Base-by-base conservation (phyloP, 2,329 filamentous ascomycete genomes). In the Phaeosphaeriaceae sp. region DNA sequence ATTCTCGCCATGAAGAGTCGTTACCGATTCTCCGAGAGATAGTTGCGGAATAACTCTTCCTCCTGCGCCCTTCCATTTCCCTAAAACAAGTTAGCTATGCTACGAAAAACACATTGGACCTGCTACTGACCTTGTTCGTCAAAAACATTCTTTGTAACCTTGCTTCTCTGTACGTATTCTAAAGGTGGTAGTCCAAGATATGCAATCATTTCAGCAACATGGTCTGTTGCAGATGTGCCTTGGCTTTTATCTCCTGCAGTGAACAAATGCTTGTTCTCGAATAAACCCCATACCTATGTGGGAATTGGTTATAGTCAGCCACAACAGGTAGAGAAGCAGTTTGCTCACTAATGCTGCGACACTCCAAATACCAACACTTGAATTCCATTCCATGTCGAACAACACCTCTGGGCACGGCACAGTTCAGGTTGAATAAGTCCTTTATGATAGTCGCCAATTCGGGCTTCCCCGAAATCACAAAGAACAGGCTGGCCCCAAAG, bases 351-450 rank as follows among this genome's bases (percentile, higher is more conserved):
- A 65, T 48, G 66, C 63, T 6, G 64, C 74, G 28, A 76, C 60
- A 48, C 63, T 70, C 74, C 74, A 77, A 34, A 76, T 67, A 50
- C 77, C 75, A 2, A 74, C 60, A 5, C 60, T 62, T 42, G 69
- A 72, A 38, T 61, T 61, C 74, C 74, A 77, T 5, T 61, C 54
- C 47, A 72, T 68, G 9, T 66, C 64, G 13, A 77, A 61, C 28
- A 76, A 3, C 26, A 75, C 64, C 54, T 77, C 74, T 11, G 74
- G 74, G 74, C 68, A 30, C 73, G 62, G 52, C 76, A 76, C n/a
- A 72, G 49, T 42, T 74, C 56, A 16, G 74, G 74, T 65, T 73
- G 71, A 30, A 70, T 61, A 29, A 68, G 52, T 46, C 67, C 64
- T 2, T 45, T 56, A 43, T 74, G 68, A 20, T 51, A 68, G 16